These are phyloP conservation scores for Suhomyces maxii DNA, from an alignment of 1,139 yeast species.

Conservation along the genomic window DNA sequence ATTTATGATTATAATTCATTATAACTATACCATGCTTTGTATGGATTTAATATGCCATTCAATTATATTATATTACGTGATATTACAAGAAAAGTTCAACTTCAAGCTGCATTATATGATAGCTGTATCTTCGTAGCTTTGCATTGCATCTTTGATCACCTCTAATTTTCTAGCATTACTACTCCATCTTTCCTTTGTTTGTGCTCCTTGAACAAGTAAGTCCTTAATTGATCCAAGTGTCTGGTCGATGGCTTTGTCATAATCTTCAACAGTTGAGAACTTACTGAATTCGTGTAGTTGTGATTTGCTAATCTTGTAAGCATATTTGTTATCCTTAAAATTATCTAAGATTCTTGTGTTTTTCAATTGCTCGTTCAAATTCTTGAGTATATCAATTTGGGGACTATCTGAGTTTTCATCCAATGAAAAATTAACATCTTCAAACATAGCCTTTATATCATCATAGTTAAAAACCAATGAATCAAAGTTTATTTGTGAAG, in stretches of 20 bases:
- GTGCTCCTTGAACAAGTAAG: slow-evolving; percentile 31
- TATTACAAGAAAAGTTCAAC: no score
- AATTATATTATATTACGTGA: no score
- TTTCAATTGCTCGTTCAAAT: slow-evolving; percentile 28
- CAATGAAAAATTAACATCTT: slow-evolving; percentile 13
- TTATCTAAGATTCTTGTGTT: slow-evolving; percentile 24
- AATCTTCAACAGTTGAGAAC: slow-evolving; percentile 26
- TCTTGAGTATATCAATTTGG: slow-evolving; percentile 11
- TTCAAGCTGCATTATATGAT: no score
- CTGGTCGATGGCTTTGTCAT: slow-evolving; percentile 31
- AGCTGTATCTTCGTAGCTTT: slow-evolving; percentile 12
- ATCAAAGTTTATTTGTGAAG: slow-evolving; percentile 16
- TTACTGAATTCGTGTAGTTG: slow-evolving; percentile 8
- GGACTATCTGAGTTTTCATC: slow-evolving; percentile 1
- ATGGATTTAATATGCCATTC: not conserved
- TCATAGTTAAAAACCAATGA: slow-evolving; percentile 23
- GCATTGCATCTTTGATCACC: slow-evolving; percentile 22
- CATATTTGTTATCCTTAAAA: slow-evolving; percentile 25
- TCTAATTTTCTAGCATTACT: slow-evolving; percentile 35
- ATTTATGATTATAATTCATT: not conserved
- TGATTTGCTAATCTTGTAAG: slow-evolving; percentile 12
- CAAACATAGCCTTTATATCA: slow-evolving; percentile 23
- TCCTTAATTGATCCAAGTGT: slow-evolving; percentile 28
- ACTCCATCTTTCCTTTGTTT: slow-evolving; percentile 37
- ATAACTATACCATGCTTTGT: not conserved